Conservation (phyloP, 192 early-diverging fungal species). For the Mortierella claussenii region DNA sequence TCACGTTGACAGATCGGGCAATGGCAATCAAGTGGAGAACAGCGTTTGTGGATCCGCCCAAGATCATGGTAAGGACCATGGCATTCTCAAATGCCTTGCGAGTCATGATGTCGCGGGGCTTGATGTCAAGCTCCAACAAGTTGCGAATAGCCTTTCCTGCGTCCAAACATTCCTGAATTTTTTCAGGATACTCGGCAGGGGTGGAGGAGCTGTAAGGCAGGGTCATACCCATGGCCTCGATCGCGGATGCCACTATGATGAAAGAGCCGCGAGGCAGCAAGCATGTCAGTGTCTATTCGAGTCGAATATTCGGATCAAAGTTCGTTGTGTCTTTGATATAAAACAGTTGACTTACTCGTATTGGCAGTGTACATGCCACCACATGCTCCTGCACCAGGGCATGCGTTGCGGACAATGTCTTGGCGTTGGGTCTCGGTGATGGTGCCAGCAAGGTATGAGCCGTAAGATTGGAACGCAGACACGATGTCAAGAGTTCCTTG, state of each 20-base stretch:
- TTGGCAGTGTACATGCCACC: constrained; percentile 99
- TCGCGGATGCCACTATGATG: constrained; percentile 87
- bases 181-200: constrained; percentile 90
- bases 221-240: constrained; percentile 97
- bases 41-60: constrained; percentile 98
- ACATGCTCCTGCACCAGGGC: constrained; percentile 95
- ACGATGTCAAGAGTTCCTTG: constrained; percentile 89
- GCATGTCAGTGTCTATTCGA: neutral
- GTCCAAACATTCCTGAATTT: constrained; percentile 87
- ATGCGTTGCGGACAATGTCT: constrained; percentile 77
- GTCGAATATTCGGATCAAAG: too few species aligned
- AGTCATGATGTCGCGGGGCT: constrained; percentile 97
- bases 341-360: constrained; percentile 70
- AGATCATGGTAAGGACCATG: constrained; percentile 90
- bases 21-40: constrained; percentile 97
- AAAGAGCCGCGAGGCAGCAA: neutral
- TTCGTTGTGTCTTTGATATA: too few species aligned
- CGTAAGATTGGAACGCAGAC: constrained; percentile 97
- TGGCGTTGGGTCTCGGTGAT: constrained; percentile 89
- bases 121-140: constrained; percentile 92
- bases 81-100: constrained; percentile 95
- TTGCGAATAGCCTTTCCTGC: constrained; percentile 90
- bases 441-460: constrained; percentile 90
- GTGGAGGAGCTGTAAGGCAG: constrained; percentile 96
- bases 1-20: constrained; percentile 84